Evolutionary conservation across 1,284 basidiomycete species (phyloP), one percentile per base, ranked within the genome.

Genomic region (Moniliophthora roreri): DNA sequence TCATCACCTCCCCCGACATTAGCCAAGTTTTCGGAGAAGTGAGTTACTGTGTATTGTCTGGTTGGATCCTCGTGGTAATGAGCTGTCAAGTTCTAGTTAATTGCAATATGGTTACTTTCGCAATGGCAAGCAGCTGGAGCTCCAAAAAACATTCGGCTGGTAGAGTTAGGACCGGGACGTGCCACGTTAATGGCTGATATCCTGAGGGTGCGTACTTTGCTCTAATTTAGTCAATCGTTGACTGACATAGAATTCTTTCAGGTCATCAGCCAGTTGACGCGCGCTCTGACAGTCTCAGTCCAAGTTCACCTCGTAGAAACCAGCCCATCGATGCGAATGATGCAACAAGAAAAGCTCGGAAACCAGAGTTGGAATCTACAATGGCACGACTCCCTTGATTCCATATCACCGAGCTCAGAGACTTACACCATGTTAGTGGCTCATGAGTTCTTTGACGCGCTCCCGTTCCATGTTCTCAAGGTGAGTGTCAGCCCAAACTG

Each of bases 21-120:
- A 92, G 86, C 61, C 95, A 98, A 68, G 84, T 94, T 0, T 99
- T 99, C 69, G 97, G 97, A 58, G 96, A 99, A 84, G 94, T 95
- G 65, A 55, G 80, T 65, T 47, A 39, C 35, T 45, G 28, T 49
- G 28, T 40, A 20, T 48, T 38, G 34, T 35, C 39, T 16, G 26
- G 71, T 65, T 76, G 71, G 78, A 67, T 65, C n/a, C 28, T 11
- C 11, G 21, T 23, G 44, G 24, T 46, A 78, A 61, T 66, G 58
- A 60, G 45, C 60, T 70, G 66, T 57, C 59, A 57, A 54, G 52
- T 40, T 45, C 47, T 73, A 95, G 93, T 79, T 96, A 11, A 71
- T 96, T 11, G 93, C 82, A 0, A 76, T 96, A 50, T 98, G 94
- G 93, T 77, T 94, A 49, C 68, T 96, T 35, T 87, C 85, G 0